Evolutionary conservation across 345 rosid species (phyloP).

Genomic region (Linum lewisii): DNA sequence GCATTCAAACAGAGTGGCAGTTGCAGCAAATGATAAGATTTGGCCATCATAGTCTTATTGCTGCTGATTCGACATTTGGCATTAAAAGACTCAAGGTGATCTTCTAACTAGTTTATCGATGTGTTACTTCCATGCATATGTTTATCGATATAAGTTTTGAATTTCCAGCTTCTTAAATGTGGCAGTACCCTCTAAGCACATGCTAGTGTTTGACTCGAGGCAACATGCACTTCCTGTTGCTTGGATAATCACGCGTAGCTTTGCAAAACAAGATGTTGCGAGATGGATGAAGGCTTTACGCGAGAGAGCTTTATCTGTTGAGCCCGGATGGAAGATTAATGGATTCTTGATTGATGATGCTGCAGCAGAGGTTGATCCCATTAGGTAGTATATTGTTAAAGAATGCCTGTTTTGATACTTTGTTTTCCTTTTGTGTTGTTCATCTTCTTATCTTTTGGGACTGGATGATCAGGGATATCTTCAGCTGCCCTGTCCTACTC

Average conservation of each 20-base stretch:
- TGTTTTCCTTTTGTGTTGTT: not conserved
- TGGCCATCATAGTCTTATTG: conserved; percentile 75
- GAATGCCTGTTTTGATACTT: conserved; percentile 4
- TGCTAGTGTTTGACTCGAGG: conserved; percentile 89
- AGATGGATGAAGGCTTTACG: conserved; percentile 82
- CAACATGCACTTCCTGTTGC: conserved; percentile 89
- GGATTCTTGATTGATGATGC: conserved; percentile 89
- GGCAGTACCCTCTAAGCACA: conserved; percentile 79
- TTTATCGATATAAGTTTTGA: conserved; percentile 1
- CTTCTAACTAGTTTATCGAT: not conserved
- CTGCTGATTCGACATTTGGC: conserved; percentile 84
- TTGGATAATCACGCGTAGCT: conserved; percentile 82
- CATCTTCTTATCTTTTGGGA: conserved; percentile 12
- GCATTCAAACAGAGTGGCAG: conserved; percentile 96
- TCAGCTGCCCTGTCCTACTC: conserved; percentile 68
- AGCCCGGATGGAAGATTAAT: conserved; percentile 62
- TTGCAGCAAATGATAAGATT: conserved; percentile 82
- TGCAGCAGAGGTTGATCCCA: conserved; percentile 78
- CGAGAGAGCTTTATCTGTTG: conserved; percentile 47
- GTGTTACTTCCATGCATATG: not conserved
- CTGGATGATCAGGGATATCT: conserved; percentile 54
- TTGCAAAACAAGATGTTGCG: conserved; percentile 69
- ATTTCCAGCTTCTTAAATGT: conserved; percentile 16
- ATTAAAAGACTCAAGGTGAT: conserved; percentile 82
- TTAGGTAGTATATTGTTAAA: conserved; percentile 36